A percentile compares a stretch with the other conserved stretches of the same genome.
Conservation (phyloP, 805 yeast genomes). For the Scheffersomyces stipitis region DNA sequence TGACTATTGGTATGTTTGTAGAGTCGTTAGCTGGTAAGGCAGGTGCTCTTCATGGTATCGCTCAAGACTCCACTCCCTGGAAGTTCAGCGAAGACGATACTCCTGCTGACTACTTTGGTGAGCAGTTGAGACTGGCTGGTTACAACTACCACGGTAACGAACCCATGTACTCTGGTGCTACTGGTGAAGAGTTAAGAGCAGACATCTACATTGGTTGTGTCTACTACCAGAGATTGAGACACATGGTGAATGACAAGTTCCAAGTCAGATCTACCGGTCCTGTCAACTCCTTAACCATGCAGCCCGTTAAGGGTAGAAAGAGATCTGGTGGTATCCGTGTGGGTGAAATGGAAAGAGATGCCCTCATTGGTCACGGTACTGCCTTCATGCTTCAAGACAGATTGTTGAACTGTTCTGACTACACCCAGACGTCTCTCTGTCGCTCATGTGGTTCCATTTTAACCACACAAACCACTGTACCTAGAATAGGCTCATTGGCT, state of each 20-base stretch:
- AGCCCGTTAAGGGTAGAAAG: constrained; percentile 99
- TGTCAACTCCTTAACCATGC: constrained; percentile 95
- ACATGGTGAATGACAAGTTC: constrained; percentile 99
- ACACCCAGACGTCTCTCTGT: constrained; percentile 87
- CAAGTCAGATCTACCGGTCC: constrained; percentile 99
- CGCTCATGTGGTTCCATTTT: constrained; percentile 90
- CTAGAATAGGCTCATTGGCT: constrained; percentile 81
- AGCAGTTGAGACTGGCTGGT: constrained; percentile 83
- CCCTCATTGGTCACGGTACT: constrained; percentile 97
- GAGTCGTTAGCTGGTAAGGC: constrained; percentile 99
- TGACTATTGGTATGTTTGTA: constrained; percentile 99
- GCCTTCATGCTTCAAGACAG: constrained; percentile 94
- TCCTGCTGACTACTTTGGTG: constrained; percentile 97
- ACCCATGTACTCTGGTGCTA: constrained; percentile 98
- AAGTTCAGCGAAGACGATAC: constrained; percentile 86
- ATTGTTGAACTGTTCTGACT: constrained; percentile 91
- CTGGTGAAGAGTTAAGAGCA: constrained; percentile 95
- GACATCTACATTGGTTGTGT: constrained; percentile 97
- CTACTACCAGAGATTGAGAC: constrained; percentile 96
- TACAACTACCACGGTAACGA: constrained; percentile 98
- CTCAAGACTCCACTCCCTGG: constrained; percentile 98
- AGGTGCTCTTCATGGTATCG: constrained; percentile 96
- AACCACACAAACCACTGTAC: constrained; percentile 87
- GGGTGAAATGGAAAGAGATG: constrained; percentile 99
- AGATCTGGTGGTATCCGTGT: constrained; percentile 99